Evolutionary conservation across 78 protist species (phyloP).

Genomic region (Mantamonas sphyraenae): DNA sequence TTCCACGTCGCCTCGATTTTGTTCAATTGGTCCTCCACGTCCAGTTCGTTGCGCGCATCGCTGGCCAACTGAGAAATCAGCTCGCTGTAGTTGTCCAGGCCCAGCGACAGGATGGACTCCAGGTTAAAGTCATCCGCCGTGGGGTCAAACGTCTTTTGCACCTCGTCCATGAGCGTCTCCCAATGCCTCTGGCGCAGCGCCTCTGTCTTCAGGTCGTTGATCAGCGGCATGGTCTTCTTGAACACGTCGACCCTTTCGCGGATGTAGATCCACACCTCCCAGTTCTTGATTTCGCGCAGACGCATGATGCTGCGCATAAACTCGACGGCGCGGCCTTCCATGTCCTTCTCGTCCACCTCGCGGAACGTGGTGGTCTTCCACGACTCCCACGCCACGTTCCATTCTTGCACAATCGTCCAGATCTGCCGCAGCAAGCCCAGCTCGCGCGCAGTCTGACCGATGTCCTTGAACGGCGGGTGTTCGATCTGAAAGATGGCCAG

Average conservation of each 20-base stretch:
- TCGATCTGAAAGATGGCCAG: constrained; percentile 47
- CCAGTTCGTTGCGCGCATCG: constrained; percentile 57
- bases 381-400: constrained; percentile 9
- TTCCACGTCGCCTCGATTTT: constrained; percentile 34
- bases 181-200: constrained; percentile 76
- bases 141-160: constrained; percentile 42
- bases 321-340: constrained; percentile 19
- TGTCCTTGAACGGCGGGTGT: constrained; percentile 17
- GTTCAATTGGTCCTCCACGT: constrained; percentile 33
- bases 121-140: constrained; percentile 47
- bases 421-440: constrained; percentile 30
- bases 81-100: constrained; percentile 50
- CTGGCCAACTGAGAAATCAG: constrained; percentile 24
- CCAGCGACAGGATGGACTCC: constrained; percentile 38
- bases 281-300: constrained; percentile 2
- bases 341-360: constrained; percentile 3
- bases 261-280: constrained; percentile 26
- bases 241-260: constrained; percentile 36
- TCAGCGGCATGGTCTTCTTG: constrained; percentile 43
- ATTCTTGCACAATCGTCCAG: constrained; percentile 49
- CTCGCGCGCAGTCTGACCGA: constrained; percentile 14
- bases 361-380: constrained; percentile 38
- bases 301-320: neutral
- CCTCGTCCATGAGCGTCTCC: constrained; percentile 39
- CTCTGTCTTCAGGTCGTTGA: constrained; percentile 41